Conservation (phyloP, 495 filamentous ascomycete species). For the Trichocladium antarcticum region DNA sequence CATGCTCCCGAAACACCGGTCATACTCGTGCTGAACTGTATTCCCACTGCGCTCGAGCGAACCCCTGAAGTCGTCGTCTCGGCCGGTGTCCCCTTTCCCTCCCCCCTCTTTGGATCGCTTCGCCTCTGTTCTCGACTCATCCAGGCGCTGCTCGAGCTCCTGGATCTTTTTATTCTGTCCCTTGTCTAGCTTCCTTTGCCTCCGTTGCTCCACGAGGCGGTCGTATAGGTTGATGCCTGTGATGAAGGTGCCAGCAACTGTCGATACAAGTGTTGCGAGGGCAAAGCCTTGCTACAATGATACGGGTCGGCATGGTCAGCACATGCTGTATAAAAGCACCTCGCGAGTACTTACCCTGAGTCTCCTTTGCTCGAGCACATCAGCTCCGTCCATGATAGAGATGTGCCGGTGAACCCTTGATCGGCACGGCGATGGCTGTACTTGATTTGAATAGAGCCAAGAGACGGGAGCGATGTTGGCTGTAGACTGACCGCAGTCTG, state of each 20-base stretch:
- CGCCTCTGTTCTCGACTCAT: constrained; percentile 15
- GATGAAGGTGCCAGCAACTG: constrained; percentile 30
- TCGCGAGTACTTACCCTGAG: constrained; percentile 7
- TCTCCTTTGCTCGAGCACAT: constrained; percentile 44
- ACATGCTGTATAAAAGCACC: too few relatives aligned
- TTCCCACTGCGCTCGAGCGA: constrained; percentile 23
- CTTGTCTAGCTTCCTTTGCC: constrained; percentile 23
- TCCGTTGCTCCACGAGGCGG: constrained; percentile 24
- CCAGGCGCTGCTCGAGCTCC: constrained; percentile 28
- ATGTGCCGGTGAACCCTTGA: neutral
- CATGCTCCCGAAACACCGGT: constrained; percentile 18
- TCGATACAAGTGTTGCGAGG: constrained; percentile 29
- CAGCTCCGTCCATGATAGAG: constrained; percentile 45
- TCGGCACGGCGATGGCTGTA: too few relatives aligned
- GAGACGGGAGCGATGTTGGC: too few relatives aligned
- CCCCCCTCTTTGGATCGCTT: neutral
- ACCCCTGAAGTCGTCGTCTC: constrained; percentile 9
- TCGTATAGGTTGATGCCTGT: constrained; percentile 30
- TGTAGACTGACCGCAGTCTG: too few relatives aligned
- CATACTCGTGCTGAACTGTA: constrained; percentile 23
- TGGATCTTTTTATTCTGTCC: constrained; percentile 25
- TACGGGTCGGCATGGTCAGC: neutral
- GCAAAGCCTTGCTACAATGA: constrained; percentile 24
- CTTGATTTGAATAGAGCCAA: too few relatives aligned
- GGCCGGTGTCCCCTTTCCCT: neutral